These are phyloP conservation scores for Saccharomyces uvarum DNA, from an alignment of 1,139 yeast genomes.

Conservation along the genomic window DNA sequence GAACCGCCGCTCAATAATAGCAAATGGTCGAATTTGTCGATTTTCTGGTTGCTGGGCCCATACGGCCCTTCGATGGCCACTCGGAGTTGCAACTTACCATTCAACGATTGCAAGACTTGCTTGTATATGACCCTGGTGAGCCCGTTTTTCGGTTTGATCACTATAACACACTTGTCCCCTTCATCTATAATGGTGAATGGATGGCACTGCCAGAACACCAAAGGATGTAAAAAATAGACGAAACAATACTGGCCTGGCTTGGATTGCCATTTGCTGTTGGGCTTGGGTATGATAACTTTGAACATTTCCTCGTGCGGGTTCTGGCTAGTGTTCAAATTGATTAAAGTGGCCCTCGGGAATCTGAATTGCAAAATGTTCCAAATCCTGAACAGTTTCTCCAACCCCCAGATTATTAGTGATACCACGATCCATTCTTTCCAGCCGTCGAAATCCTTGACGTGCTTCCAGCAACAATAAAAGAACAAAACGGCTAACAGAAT, in stretches of 20 bases:
- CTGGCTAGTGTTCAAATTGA: background rate
- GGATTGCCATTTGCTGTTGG: constrained; percentile 29
- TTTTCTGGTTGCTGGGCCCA: constrained; percentile 31
- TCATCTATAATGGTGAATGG: constrained; percentile 54
- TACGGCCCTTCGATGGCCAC: constrained; percentile 60
- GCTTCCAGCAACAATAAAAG: constrained; percentile 56
- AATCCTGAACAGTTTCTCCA: constrained; percentile 50
- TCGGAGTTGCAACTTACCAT: constrained; percentile 22
- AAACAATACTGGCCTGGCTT: constrained; percentile 29
- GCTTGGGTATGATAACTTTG: constrained; percentile 32
- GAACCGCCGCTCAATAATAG: constrained; percentile 63
- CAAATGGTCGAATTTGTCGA: constrained; percentile 39
- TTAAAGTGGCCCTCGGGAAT: constrained; percentile 37
- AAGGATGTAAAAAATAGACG: constrained; percentile 22
- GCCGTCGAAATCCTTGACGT: constrained; percentile 38
- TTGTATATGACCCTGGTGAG: constrained; percentile 35
- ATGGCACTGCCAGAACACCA: constrained; percentile 62
- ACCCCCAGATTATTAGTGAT: constrained; percentile 55
- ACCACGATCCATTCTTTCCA: constrained; percentile 44
- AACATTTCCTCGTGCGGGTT: constrained; percentile 4
- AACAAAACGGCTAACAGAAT: constrained; percentile 50
- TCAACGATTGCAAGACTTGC: constrained; percentile 10
- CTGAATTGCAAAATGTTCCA: constrained; percentile 43
- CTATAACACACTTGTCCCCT: constrained; percentile 35
- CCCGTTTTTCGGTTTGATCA: constrained; percentile 44